Base-by-base conservation (phyloP, 2,329 filamentous ascomycete genomes). In the Penicillium sp. region DNA sequence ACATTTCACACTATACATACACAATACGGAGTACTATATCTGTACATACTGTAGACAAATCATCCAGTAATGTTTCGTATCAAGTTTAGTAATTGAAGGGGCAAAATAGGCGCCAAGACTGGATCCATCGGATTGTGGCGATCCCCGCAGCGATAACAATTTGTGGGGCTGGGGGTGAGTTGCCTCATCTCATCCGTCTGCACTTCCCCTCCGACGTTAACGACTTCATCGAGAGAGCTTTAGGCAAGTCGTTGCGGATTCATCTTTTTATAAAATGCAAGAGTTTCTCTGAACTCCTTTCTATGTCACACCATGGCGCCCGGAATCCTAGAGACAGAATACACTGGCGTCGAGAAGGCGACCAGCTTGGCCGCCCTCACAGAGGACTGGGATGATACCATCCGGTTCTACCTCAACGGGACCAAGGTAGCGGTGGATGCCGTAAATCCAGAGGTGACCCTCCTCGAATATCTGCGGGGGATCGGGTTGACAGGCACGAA, bases 401-500 rank as follows among this genome's bases (percentile, higher is more conserved):
- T 97, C 55, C 83, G 88, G 16, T 97, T 97, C 79, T 97, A 92
- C 71, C 84, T 99, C 48, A 99, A 99, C 71, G 94, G 94, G 58
- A 96, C 93, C 2, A 90, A 87, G 61, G 89, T 97, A 14, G 84
- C 88, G 1, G 78, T 99, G 14, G 92, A 97, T 62, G 83, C 90
- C 11, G 85, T 94, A 48, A 92, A 97, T 67, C 94, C 94, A 0
- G 93, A 97, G 70, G 81, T 92, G 45, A 99, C 94, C 0, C 81
- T 99, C 31, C 79, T 99, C 6, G 93, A 97, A 72, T 99, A 97
- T 66, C 81, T 99, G 38, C 84, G 94, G 58, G 93, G 92, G 18
- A 89, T 97, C 69, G 94, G 94, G 0, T 79, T 97, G 64, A 97
- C 93, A 4, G 94, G 94, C 13, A 97, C 94, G 11, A 99, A 99